Base-by-base conservation (phyloP, 148 eudicot species). In the Cornus suecica region DNA sequence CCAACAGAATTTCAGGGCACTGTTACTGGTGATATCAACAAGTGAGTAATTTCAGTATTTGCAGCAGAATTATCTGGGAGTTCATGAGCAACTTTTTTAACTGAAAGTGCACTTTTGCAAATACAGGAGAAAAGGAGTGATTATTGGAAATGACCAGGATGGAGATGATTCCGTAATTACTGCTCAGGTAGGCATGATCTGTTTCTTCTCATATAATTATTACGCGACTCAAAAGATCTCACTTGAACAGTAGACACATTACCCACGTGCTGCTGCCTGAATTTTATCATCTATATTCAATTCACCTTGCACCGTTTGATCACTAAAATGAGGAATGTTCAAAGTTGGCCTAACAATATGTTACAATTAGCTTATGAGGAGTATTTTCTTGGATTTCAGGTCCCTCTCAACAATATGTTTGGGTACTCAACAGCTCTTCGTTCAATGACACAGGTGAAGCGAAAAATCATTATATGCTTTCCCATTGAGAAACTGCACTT, bases 361-460 rank as follows among this genome's bases (percentile, higher is more conserved):
- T 8, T 64, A 45, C 5, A 0, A 26, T 45, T 41, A 63, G 60
- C 30, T 41, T 64, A 52, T 42, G 68, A 27, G 22, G 37, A 41
- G 65, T 26, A 15, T 45, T 22, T 31, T 71, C n/a, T 70, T 68
- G 10, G 20, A 68, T 80, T 68, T 61, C 91, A 93, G 98, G 95
- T 93, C n/a, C 98, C 98, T 74, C 85, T 93, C 80, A 93, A 93
- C 85, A 93, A 87, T 77, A 93, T 93, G 98, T 93, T 93, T 74
- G 98, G 98, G 42, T 93, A 93, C 79, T 93, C 98, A 4, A 93
- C 98, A 28, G 80, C 93, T 68, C 84, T 93, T 69, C 96, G 98
- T 6, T 91, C 98, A 23, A 93, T 93, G 98, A 93, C 98, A 30
- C 98, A 93, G 98, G 98, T 90, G 31, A 80, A 22, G 65, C n/a